These are phyloP conservation scores for Curvularia sp. DNA, from an alignment of 2,329 filamentous ascomycete species.

Conservation along the genomic window DNA sequence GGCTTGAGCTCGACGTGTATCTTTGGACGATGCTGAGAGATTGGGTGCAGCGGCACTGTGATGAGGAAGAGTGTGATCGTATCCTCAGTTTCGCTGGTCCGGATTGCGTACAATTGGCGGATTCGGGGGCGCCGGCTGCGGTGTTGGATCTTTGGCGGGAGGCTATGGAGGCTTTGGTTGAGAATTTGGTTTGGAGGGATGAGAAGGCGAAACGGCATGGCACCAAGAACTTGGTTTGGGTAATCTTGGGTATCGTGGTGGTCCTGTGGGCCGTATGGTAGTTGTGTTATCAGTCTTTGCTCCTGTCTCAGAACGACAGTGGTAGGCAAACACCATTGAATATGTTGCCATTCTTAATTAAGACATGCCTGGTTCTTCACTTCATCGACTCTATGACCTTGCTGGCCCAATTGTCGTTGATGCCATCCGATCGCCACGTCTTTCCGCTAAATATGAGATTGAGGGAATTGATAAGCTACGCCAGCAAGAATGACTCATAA, in stretches of 20 bases:
- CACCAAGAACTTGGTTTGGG: not conserved
- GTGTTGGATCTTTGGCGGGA: slow-evolving; percentile 8
- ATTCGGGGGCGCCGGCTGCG: not conserved
- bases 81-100: not conserved
- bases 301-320: not conserved
- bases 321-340: not conserved
- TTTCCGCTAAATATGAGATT: too few species aligned
- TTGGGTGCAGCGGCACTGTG: slow-evolving; percentile 2
- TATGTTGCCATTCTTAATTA: not conserved
- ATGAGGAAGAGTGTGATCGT: not conserved
- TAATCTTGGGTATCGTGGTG: not conserved
- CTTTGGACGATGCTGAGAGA: slow-evolving; percentile 11
- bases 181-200: slow-evolving; percentile 13
- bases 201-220: not conserved
- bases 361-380: not conserved
- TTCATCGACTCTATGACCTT: too few species aligned
- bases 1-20: slow-evolving; percentile 7
- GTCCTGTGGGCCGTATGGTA: not conserved
- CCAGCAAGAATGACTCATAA: too few species aligned
- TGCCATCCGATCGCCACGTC: too few species aligned
- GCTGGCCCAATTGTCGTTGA: too few species aligned
- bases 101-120: not conserved
- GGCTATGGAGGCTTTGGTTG: slow-evolving; percentile 4
- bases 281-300: not conserved
- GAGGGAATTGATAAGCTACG: too few species aligned